phyloP scores from a whole-genome alignment of 495 filamentous ascomycete species.

The Aspergillus diversus region DNA sequence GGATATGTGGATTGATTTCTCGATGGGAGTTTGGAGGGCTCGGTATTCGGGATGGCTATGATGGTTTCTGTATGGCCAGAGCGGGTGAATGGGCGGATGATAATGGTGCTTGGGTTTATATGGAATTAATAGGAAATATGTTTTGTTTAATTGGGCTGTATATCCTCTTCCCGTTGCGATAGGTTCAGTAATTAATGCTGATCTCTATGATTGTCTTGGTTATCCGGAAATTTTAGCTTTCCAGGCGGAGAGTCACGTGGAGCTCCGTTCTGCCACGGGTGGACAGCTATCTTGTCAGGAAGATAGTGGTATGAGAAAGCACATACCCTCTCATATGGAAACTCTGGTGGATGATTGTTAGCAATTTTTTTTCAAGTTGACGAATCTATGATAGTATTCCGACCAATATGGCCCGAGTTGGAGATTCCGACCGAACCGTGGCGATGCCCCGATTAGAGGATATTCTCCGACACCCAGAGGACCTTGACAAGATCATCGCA shows the following conservation, averaged over 20 bases:
- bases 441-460: slow-evolving; percentile 54
- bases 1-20: not conserved
- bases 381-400: not conserved
- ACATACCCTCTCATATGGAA: not conserved
- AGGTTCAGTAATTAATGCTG: not conserved
- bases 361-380: not conserved
- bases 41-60: not conserved
- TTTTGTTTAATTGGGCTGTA: too few relatives aligned
- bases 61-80: too few relatives aligned
- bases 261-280: slow-evolving; percentile 22
- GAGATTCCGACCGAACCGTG: slow-evolving; percentile 44
- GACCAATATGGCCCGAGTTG: slow-evolving; percentile 42
- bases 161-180: not conserved
- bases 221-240: slow-evolving; percentile 26
- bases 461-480: slow-evolving; percentile 69
- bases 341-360: not conserved
- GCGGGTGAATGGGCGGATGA: too few relatives aligned
- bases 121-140: too few relatives aligned
- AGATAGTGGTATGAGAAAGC: too few relatives aligned
- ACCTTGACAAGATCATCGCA: slow-evolving; percentile 91
- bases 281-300: not conserved
- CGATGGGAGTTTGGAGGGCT: not conserved
- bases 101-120: too few relatives aligned
- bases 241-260: slow-evolving; percentile 34
- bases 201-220: not conserved